These are phyloP conservation scores for Oleoguttula mirabilis DNA, from an alignment of 495 filamentous ascomycete genomes.

Conservation along the genomic window DNA sequence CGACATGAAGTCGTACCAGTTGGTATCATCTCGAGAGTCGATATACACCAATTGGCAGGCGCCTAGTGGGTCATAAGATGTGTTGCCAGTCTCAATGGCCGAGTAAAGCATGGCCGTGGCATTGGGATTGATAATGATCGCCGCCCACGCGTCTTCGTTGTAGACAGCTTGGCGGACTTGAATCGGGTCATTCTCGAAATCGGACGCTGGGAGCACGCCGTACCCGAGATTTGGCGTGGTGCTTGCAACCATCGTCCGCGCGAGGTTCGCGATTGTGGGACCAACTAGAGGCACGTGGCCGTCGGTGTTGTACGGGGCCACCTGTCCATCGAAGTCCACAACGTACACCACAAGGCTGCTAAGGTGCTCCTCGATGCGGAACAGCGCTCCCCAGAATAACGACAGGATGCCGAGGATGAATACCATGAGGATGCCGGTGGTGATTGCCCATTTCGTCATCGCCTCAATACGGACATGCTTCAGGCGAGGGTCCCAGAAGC, in stretches of 20 bases:
- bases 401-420: conserved; percentile 21
- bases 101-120: conserved; percentile 47
- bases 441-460: conserved; percentile 19
- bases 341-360: conserved; percentile 20
- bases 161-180: conserved; percentile 49
- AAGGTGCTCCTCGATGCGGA: conserved; percentile 17
- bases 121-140: conserved; percentile 54
- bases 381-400: conserved; percentile 22
- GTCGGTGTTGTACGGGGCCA: conserved; percentile 19
- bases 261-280: conserved; percentile 17
- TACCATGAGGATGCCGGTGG: conserved; percentile 15
- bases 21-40: conserved; percentile 47
- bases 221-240: conserved; percentile 12
- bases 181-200: conserved; percentile 47
- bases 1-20: conserved; percentile 40
- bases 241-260: conserved; percentile 10
- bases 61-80: conserved; percentile 51
- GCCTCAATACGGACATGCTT: conserved; percentile 18
- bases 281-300: conserved; percentile 21
- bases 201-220: conserved; percentile 26
- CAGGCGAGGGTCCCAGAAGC: conserved; percentile 19
- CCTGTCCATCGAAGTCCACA: conserved; percentile 23
- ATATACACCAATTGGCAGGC: conserved; percentile 49
- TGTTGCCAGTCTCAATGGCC: conserved; percentile 46
- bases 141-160: conserved; percentile 50